These are phyloP conservation scores for Ambrosiella cleistominuta DNA, from an alignment of 2,329 filamentous ascomycete genomes.

Conservation along the genomic window DNA sequence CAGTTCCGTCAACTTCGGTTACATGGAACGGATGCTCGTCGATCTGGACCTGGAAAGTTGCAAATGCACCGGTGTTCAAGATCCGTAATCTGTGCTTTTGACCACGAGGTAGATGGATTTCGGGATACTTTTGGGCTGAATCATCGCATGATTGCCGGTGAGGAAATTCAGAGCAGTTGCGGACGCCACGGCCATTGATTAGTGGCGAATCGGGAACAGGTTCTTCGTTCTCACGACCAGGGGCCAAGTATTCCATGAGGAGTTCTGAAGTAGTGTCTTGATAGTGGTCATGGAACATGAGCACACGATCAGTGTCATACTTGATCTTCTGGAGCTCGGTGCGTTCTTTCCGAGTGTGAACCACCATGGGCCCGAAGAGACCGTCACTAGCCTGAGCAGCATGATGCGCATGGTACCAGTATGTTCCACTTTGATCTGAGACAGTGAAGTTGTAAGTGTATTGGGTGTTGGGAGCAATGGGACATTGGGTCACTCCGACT, in stretches of 20 bases:
- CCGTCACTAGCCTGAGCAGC: constrained; percentile 50
- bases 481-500: constrained; percentile 48
- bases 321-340: constrained; percentile 13
- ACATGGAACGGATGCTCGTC: constrained; percentile 48
- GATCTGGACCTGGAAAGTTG: constrained; percentile 53
- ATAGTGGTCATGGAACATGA: constrained; percentile 61
- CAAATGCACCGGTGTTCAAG: constrained; percentile 53
- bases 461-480: constrained; percentile 41
- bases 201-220: constrained; percentile 48
- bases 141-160: constrained; percentile 28
- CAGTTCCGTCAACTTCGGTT: constrained; percentile 54
- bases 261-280: constrained; percentile 37
- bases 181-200: constrained; percentile 36
- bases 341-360: constrained; percentile 37
- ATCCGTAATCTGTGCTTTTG: constrained; percentile 48
- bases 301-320: constrained; percentile 33
- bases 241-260: constrained; percentile 35
- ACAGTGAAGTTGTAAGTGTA: constrained; percentile 54
- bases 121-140: constrained; percentile 21
- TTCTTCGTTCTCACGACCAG: constrained; percentile 39
- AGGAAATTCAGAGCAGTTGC: constrained; percentile 20
- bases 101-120: constrained; percentile 31
- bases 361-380: constrained; percentile 45
- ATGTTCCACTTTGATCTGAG: constrained; percentile 29
- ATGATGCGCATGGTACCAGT: constrained; percentile 50